These are phyloP conservation scores for Irpex rosettiformis DNA, from an alignment of 1,284 basidiomycete species.

Conservation along the genomic window DNA sequence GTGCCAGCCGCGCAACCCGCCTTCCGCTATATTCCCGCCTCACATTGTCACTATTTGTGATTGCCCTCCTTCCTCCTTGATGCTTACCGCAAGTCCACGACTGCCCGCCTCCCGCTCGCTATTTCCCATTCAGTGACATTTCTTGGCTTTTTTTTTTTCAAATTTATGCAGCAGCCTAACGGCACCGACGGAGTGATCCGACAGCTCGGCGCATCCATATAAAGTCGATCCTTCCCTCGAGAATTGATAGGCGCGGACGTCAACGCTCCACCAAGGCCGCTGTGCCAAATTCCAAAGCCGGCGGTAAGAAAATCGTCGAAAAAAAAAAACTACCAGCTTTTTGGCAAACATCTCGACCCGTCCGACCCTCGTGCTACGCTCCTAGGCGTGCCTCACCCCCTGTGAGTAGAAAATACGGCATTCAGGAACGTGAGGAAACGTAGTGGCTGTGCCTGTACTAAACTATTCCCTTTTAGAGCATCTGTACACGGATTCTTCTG, in stretches of 20 bases:
- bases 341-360: background rate
- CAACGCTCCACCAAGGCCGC: background rate
- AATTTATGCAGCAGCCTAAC: slow-evolving; percentile 1
- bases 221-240: background rate
- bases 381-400: background rate
- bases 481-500: background rate
- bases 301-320: background rate
- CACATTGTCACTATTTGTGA: no score
- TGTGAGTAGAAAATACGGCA: background rate
- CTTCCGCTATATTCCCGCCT: background rate
- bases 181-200: background rate
- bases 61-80: no score
- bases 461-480: background rate
- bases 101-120: background rate
- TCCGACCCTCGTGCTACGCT: background rate
- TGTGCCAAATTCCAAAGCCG: background rate
- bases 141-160: background rate
- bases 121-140: background rate
- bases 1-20: background rate
- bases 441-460: background rate
- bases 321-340: background rate
- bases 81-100: background rate
- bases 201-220: background rate
- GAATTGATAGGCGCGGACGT: background rate
- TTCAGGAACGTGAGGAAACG: background rate